A percentile compares a stretch with the other conserved stretches of the same genome.
phyloP scores from a whole-genome alignment of 1,284 basidiomycete genomes.

The Austroboletus novae-zelandiae region DNA sequence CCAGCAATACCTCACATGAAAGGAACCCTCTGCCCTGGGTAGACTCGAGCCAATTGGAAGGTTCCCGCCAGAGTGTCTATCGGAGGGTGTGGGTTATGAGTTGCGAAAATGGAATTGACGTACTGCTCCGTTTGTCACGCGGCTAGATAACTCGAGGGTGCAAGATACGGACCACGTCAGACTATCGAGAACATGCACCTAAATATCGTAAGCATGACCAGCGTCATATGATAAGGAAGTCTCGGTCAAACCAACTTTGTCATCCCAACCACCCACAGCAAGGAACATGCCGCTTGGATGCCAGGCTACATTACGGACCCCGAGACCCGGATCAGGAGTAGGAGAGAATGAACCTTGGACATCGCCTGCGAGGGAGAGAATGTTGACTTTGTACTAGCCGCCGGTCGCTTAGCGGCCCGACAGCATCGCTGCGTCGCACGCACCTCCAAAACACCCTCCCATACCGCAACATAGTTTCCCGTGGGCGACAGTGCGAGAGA shows the following conservation, averaged over 20 bases:
- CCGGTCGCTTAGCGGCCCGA: neutral
- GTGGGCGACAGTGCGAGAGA: constrained; percentile 81
- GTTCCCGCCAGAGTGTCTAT: constrained; percentile 80
- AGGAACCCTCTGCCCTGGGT: constrained; percentile 80
- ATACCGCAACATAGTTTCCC: constrained; percentile 77
- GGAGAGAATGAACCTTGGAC: constrained; percentile 69
- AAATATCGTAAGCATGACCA: constrained; percentile 4
- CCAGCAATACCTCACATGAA: constrained; percentile 53
- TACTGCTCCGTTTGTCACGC: constrained; percentile 57
- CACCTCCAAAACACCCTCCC: constrained; percentile 82
- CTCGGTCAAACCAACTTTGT: constrained; percentile 52
- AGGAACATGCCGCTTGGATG: constrained; percentile 80
- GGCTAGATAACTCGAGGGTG: constrained; percentile 58
- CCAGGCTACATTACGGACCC: constrained; percentile 75
- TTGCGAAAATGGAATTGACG: constrained; percentile 27
- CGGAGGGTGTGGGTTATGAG: neutral
- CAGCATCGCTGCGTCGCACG: constrained; percentile 11
- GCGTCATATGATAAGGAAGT: neutral
- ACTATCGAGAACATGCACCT: constrained; percentile 78
- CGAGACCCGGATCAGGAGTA: constrained; percentile 74
- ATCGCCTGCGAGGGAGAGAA: constrained; percentile 73
- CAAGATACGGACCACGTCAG: constrained; percentile 75
- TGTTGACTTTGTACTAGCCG: constrained; percentile 73
- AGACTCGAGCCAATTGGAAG: constrained; percentile 73
- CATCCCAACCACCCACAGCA: constrained; percentile 80